Conservation (phyloP, 495 filamentous ascomycete genomes). For the Aspergillus steynii region DNA sequence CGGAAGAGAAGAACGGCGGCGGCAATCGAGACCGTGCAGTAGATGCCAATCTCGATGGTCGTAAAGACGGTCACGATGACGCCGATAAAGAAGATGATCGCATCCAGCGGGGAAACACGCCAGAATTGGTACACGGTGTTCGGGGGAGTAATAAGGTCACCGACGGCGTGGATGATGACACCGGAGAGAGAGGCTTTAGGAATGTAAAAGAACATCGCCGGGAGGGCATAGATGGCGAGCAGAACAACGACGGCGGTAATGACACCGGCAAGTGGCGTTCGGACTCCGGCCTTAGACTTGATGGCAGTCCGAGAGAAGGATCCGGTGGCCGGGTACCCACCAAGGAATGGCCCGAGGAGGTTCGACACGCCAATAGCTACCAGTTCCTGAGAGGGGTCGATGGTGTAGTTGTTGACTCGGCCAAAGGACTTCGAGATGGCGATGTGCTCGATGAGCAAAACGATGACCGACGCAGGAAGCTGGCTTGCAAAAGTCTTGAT, state of each 20-base stretch:
- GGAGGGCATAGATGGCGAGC: conserved; percentile 90
- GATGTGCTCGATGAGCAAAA: conserved; percentile 92
- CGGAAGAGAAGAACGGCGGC: conserved; percentile 82
- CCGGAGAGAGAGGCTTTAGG: conserved; percentile 81
- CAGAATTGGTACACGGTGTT: conserved; percentile 97
- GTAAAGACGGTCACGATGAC: conserved; percentile 88
- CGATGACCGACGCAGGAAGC: conserved; percentile 82
- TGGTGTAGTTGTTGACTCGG: conserved; percentile 96
- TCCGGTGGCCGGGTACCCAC: conserved; percentile 90
- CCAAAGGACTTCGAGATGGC: conserved; percentile 99
- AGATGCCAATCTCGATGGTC: conserved; percentile 90
- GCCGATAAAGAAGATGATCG: conserved; percentile 90
- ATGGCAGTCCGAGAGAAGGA: conserved; percentile 98
- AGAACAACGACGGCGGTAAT: conserved; percentile 89
- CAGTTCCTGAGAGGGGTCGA: conserved; percentile 95
- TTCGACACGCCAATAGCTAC: conserved; percentile 94
- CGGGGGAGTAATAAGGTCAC: conserved; percentile 90
- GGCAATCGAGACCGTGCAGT: conserved; percentile 76
- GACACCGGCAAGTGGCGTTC: conserved; percentile 87
- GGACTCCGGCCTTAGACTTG: conserved; percentile 95
- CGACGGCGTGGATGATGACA: conserved; percentile 97
- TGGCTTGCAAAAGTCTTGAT: conserved; percentile 61
- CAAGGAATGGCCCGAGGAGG: conserved; percentile 89
- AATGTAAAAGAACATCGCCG: conserved; percentile 94
- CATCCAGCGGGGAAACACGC: conserved; percentile 86